phyloP scores from a whole-genome alignment of 2,329 filamentous ascomycete genomes.

The Drechslerella dactyloides region DNA sequence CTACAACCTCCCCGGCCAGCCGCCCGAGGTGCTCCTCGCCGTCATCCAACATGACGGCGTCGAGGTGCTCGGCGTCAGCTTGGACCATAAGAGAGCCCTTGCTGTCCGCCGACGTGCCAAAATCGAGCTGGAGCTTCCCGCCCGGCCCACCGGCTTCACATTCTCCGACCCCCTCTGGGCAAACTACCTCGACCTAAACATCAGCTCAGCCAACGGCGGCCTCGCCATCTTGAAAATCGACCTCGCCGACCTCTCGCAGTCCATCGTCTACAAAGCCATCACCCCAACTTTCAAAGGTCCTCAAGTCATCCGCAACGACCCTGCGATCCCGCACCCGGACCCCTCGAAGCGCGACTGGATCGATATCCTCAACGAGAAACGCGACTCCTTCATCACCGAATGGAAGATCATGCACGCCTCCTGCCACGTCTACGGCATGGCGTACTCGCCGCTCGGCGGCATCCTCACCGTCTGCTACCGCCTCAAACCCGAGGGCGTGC shows the following conservation, averaged over 20 bases:
- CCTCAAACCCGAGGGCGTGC: constrained; percentile 42
- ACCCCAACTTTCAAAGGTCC: constrained; percentile 26
- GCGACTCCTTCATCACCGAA: constrained; percentile 34
- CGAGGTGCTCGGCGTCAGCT: constrained; percentile 25
- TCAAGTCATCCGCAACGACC: constrained; percentile 24
- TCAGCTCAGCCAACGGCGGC: constrained; percentile 31
- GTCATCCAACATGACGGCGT: constrained; percentile 36
- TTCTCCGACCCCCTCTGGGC: constrained; percentile 45
- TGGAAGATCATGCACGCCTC: constrained; percentile 46
- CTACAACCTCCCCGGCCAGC: constrained; percentile 9
- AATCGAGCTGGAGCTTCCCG: constrained; percentile 29
- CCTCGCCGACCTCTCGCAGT: constrained; percentile 20
- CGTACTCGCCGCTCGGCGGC: constrained; percentile 38
- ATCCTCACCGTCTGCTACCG: constrained; percentile 45
- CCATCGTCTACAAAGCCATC: constrained; percentile 27
- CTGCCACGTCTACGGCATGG: constrained; percentile 45
- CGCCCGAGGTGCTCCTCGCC: constrained; percentile 26
- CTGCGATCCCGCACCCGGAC: constrained; percentile 23
- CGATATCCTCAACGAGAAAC: constrained; percentile 44
- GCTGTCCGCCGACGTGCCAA: constrained; percentile 10
- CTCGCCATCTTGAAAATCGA: constrained; percentile 45
- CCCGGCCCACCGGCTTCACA: constrained; percentile 21
- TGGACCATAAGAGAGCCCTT: constrained; percentile 9
- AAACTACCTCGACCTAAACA: constrained; percentile 41
- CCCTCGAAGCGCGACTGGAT: constrained; percentile 37